Base-by-base conservation (phyloP, 768 basidiomycete genomes). In the Amanita rubescens region DNA sequence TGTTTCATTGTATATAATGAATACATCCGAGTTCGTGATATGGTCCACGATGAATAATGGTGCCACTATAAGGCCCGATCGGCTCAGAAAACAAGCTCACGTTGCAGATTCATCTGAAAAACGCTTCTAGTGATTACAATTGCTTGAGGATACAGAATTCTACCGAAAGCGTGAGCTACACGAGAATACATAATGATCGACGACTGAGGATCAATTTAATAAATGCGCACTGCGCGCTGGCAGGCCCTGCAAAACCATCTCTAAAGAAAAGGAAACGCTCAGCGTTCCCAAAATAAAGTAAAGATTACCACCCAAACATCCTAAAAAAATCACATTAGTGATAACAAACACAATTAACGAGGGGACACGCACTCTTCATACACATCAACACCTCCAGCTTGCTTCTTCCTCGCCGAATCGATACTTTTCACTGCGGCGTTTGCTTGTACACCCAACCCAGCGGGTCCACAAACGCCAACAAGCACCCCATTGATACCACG, bases 301-400 rank as follows among this genome's bases (percentile, higher is more conserved):
- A 27, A n/a, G 30, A 33, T 20, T 7, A 48, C 30, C 24, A 30
- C 30, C 46, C 32, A 48, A 48, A 48, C 30, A 48, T 35, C 32
- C 46, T 48, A 19, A 7, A 6, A 8, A 3, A 41, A 22, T 44
- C 25, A 44, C 1, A 44, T 12, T 11, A 0, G 1, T 10, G 15
- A 3, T 12, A 9, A 9, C 14, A 14, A 44, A n/a, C 11, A 14
- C 14, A 9, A 25, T 1, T 11, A 44, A 27, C 4, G 25, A 20
- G 1, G 37, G 2, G 5, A 24, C 6, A 63, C 63, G 35, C 46
- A 65, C 64, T 65, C 64, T 45, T 61, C 59, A 43, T 62, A 68
- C n/a, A 78, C 60, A 53, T 79, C 75, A 6, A 78, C 64, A 0
- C 77, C 76, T 8, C 76, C 74, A 11, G 73, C 68, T 5, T 62